These are phyloP conservation scores for Decorospora gaudefroyi DNA, from an alignment of 2,329 filamentous ascomycete species.

Conservation along the genomic window DNA sequence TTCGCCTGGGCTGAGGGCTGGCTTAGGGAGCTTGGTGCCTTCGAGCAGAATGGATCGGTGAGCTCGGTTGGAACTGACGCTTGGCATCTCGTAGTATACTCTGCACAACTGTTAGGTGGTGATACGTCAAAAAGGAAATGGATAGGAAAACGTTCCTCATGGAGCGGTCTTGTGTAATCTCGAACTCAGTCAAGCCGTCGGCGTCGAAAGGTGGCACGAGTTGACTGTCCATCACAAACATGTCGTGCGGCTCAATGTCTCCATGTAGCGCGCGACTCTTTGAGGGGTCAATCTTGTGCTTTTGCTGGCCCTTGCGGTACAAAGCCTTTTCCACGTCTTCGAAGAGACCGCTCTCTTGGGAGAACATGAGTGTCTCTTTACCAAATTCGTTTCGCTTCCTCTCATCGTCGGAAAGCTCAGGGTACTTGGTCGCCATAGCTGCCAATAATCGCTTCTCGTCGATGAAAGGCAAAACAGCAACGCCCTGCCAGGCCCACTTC, in stretches of 20 bases:
- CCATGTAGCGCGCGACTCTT: constrained; percentile 79
- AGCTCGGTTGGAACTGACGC: constrained; percentile 60
- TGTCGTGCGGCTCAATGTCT: constrained; percentile 76
- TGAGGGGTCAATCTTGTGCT: constrained; percentile 73
- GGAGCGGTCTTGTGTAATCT: constrained; percentile 63
- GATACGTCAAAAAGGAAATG: background rate
- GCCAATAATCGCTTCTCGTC: constrained; percentile 83
- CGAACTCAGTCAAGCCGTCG: constrained; percentile 48
- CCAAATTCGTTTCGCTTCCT: constrained; percentile 76
- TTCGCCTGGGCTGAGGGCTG: constrained; percentile 69
- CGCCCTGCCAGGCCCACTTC: constrained; percentile 97
- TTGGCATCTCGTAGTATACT: constrained; percentile 84
- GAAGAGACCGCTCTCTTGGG: constrained; percentile 82
- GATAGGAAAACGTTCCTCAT: constrained; percentile 67
- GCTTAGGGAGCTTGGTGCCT: constrained; percentile 73
- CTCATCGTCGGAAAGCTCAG: constrained; percentile 76
- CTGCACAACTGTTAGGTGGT: constrained; percentile 52
- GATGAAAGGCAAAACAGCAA: constrained; percentile 92
- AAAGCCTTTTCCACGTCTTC: constrained; percentile 82
- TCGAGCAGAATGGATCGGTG: constrained; percentile 96
- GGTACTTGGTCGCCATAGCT: constrained; percentile 83
- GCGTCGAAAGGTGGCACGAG: constrained; percentile 77
- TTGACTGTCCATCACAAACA: constrained; percentile 81
- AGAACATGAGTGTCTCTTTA: constrained; percentile 80
- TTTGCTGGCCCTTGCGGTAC: constrained; percentile 74